Percentiles rank a stretch among this genome's conserved stretches.
Evolutionary conservation across 257 asterid species (phyloP).

Genomic region (Cynanchum wilfordii): DNA sequence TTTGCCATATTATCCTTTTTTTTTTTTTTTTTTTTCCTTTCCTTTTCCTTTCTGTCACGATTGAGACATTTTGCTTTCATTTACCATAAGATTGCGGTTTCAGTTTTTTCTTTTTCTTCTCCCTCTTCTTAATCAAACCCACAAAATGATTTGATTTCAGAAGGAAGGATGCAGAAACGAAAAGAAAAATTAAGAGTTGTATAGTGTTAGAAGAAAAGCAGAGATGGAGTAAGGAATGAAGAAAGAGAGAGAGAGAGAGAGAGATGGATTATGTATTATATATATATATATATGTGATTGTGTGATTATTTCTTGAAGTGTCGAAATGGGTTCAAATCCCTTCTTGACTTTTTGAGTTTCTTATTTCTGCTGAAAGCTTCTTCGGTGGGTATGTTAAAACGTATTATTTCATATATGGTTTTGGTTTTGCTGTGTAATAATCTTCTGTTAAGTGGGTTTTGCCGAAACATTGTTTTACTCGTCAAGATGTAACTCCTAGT

Average conservation of each 20-base stretch:
- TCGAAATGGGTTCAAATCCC: constrained; percentile 9
- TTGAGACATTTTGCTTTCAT: constrained; percentile 5
- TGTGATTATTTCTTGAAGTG: constrained; percentile 2
- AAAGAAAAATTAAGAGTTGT: neutral
- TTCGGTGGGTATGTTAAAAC: constrained; percentile 12
- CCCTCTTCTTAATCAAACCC: neutral
- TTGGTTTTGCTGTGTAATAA: neutral
- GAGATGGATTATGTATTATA: neutral
- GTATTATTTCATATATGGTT: neutral
- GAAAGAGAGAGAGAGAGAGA: constrained; percentile 4
- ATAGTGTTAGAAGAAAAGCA: neutral
- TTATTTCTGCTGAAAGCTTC: neutral
- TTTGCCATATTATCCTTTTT: neutral
- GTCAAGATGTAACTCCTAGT: neutral
- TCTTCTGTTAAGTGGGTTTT: constrained; percentile 1
- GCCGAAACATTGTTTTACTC: neutral
- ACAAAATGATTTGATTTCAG: neutral
- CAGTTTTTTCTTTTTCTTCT: neutral
- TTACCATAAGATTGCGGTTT: constrained; percentile 4
- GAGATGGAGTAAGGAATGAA: neutral
- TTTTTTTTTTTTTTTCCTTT: neutral
- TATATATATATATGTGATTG: no score
- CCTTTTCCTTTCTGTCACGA: constrained; percentile 13
- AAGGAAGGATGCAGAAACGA: neutral
- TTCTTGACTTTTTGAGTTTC: neutral